Percentiles rank a stretch among this genome's conserved stretches.
Evolutionary conservation across 176 grass and related monocot species (phyloP).

Genomic region (Cenchrus fungigraminus): DNA sequence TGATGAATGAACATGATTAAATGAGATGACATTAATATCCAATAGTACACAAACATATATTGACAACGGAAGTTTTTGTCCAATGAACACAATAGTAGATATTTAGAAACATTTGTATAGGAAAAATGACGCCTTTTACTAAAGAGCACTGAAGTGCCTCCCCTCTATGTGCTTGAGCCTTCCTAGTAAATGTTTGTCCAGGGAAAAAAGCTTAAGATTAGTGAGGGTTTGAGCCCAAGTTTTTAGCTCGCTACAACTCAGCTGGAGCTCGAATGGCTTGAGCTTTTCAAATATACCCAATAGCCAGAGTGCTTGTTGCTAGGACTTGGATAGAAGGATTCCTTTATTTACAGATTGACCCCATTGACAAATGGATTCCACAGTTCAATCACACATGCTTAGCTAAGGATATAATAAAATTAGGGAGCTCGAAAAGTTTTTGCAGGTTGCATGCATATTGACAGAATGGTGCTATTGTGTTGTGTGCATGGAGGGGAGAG

Average conservation of each 20-base stretch:
- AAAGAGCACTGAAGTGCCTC: not conserved
- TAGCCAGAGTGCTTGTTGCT: too few species aligned
- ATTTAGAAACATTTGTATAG: not conserved
- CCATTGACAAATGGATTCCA: not conserved
- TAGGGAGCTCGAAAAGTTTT: not conserved
- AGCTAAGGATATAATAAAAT: not conserved
- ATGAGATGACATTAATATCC: conserved; percentile 22
- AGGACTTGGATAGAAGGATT: not conserved
- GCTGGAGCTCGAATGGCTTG: not conserved
- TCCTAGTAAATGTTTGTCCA: not conserved
- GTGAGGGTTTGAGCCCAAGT: not conserved
- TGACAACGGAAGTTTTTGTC: not conserved
- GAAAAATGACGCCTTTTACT: not conserved
- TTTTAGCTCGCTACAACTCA: not conserved
- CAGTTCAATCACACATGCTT: not conserved
- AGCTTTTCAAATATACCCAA: not conserved
- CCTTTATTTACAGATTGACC: not conserved
- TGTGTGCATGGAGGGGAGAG: not conserved
- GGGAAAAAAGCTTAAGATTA: not conserved
- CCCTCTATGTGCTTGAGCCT: not conserved
- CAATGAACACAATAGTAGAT: too few species aligned
- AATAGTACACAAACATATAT: not conserved
- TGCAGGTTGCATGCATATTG: too few species aligned
- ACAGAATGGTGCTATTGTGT: too few species aligned
- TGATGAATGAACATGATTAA: conserved; percentile 46